Evolutionary conservation across 306 rosid species (phyloP).

Genomic region (Malus asiatica): DNA sequence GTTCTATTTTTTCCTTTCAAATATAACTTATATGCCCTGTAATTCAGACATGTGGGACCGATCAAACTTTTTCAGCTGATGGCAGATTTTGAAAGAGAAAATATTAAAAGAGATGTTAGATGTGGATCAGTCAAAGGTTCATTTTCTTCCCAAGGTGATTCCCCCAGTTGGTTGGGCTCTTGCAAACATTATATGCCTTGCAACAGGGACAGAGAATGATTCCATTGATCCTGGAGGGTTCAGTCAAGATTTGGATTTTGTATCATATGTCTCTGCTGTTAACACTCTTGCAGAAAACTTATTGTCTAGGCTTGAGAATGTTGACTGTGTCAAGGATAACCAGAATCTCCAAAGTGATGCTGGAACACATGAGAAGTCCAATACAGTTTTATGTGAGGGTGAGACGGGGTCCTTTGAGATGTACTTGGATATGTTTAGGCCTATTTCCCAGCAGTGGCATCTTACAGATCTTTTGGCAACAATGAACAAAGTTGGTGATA

Average conservation of each 20-base stretch:
- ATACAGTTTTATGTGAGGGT: conserved; percentile 25
- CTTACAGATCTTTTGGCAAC: conserved; percentile 66
- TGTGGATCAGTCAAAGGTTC: conserved; percentile 36
- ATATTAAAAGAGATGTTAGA: conserved; percentile 53
- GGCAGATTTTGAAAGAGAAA: conserved; percentile 82
- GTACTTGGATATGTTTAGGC: conserved; percentile 62
- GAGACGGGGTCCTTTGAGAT: conserved; percentile 43
- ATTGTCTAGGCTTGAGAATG: conserved; percentile 48
- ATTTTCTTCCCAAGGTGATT: conserved; percentile 39
- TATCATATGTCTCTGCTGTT: conserved; percentile 54
- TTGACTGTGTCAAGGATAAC: conserved; percentile 38
- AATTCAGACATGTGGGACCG: conserved; percentile 61
- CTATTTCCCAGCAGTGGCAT: conserved; percentile 90
- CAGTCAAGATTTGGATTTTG: conserved; percentile 56
- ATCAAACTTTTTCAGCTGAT: conserved; percentile 87
- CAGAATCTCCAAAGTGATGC: conserved; percentile 31
- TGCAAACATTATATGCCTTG: conserved; percentile 64
- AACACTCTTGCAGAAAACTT: conserved; percentile 57
- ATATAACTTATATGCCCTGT: conserved; percentile 4
- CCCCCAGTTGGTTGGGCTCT: conserved; percentile 97
- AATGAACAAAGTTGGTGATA: conserved; percentile 19
- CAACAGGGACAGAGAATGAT: conserved; percentile 45
- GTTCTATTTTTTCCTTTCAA: background rate
- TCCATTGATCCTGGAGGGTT: conserved; percentile 45
- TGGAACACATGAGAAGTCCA: conserved; percentile 29